Percentiles rank a stretch among this genome's conserved stretches.
Evolutionary conservation across 2,329 filamentous ascomycete species (phyloP).

Genomic region (Nothophoma quercina): DNA sequence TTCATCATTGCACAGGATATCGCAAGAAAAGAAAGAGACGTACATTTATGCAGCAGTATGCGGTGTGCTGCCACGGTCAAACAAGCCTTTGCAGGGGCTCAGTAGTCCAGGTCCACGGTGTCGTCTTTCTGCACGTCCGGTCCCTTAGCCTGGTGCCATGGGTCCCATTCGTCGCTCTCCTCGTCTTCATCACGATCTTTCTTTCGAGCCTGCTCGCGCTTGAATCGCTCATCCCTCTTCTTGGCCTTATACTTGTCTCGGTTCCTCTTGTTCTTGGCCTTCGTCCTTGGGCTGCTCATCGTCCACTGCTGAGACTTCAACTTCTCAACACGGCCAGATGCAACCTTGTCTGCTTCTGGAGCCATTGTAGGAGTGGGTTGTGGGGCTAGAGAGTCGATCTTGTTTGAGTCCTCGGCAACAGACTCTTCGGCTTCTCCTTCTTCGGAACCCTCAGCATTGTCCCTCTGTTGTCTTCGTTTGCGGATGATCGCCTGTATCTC

Average conservation of each 20-base stretch:
- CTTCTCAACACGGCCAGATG: slow-evolving; percentile 24
- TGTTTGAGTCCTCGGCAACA: not conserved
- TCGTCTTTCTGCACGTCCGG: slow-evolving; percentile 52
- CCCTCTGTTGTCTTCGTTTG: slow-evolving; percentile 35
- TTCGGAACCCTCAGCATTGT: slow-evolving; percentile 28
- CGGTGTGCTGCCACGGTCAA: not conserved
- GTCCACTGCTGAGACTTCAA: slow-evolving; percentile 38
- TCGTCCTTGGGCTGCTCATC: slow-evolving; percentile 33
- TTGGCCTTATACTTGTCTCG: slow-evolving; percentile 35
- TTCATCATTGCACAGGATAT: slow-evolving; percentile 72
- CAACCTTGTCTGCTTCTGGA: slow-evolving; percentile 20
- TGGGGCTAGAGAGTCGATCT: not conserved
- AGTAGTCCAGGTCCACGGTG: slow-evolving; percentile 59
- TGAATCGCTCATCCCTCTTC: slow-evolving; percentile 31
- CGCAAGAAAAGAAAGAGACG: slow-evolving; percentile 11
- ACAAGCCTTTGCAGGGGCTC: slow-evolving; percentile 11
- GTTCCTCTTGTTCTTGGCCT: slow-evolving; percentile 35
- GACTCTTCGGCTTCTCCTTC: slow-evolving; percentile 16
- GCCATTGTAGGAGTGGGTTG: not conserved
- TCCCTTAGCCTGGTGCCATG: slow-evolving; percentile 55
- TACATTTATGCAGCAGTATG: not conserved
- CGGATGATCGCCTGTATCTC: slow-evolving; percentile 76
- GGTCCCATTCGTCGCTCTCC: slow-evolving; percentile 52
- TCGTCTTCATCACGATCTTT: slow-evolving; percentile 28
- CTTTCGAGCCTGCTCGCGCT: slow-evolving; percentile 28